These are phyloP conservation scores for Meyerozyma smithsonii DNA, from an alignment of 1,139 yeast genomes.

Conservation along the genomic window DNA sequence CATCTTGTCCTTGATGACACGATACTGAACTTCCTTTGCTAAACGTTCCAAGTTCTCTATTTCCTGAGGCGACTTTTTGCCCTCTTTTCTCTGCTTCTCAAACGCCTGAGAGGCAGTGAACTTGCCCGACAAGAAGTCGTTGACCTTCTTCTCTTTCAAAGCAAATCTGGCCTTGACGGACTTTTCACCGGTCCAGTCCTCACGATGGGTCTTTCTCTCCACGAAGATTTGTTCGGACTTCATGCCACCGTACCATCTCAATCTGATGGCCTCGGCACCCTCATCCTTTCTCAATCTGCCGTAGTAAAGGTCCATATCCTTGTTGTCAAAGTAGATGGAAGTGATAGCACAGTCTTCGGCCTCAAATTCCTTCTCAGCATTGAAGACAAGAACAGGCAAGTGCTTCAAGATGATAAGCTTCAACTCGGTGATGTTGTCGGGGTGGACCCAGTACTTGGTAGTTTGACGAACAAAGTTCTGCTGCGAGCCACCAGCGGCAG, in stretches of 20 bases:
- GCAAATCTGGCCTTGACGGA: slow-evolving; percentile 96
- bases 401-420: slow-evolving; percentile 89
- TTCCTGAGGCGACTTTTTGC: slow-evolving; percentile 80
- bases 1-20: slow-evolving; percentile 74
- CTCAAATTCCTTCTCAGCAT: slow-evolving; percentile 93
- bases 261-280: slow-evolving; percentile 97
- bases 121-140: slow-evolving; percentile 74
- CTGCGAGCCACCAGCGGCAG: slow-evolving; percentile 94
- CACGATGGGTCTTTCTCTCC: slow-evolving; percentile 96
- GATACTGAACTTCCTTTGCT: slow-evolving; percentile 89
- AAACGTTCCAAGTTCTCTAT: slow-evolving; percentile 88
- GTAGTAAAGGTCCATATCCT: slow-evolving; percentile 81
- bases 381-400: slow-evolving; percentile 92
- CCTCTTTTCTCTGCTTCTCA: slow-evolving; percentile 88
- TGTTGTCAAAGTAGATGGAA: slow-evolving; percentile 90
- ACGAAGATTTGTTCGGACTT: slow-evolving; percentile 85
- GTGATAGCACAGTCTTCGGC: slow-evolving; percentile 93
- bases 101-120: slow-evolving; percentile 87
- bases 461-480: slow-evolving; percentile 98
- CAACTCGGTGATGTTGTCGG: slow-evolving; percentile 96
- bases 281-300: slow-evolving; percentile 95
- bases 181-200: slow-evolving; percentile 99
- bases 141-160: slow-evolving; percentile 85
- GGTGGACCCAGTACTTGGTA: slow-evolving; percentile 98
- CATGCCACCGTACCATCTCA: slow-evolving; percentile 99